Evolutionary conservation across 2,329 filamentous ascomycete genomes (phyloP).

Genomic region (Colletotrichum aenigma): DNA sequence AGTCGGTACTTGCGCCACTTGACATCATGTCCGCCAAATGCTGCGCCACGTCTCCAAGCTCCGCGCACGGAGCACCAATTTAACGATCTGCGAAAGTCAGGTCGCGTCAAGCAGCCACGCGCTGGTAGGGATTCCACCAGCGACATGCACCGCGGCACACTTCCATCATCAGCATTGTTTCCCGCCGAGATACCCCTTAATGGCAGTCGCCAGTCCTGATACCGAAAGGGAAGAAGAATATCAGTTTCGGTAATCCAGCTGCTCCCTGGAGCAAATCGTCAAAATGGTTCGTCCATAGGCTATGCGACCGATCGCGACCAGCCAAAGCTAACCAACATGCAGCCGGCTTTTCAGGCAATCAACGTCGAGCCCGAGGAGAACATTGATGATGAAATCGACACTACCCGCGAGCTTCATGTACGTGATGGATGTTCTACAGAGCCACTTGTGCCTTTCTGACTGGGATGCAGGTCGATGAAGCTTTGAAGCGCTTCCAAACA

Average conservation of each 20-base stretch:
- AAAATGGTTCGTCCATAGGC: background rate
- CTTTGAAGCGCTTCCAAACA: constrained; percentile 90
- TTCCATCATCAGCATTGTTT: background rate
- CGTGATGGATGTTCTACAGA: constrained; percentile 10
- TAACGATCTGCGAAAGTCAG: background rate
- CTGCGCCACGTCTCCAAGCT: background rate
- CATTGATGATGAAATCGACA: constrained; percentile 88
- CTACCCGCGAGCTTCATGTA: constrained; percentile 89
- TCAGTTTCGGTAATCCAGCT: background rate
- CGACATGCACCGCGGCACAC: background rate
- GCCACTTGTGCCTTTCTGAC: background rate
- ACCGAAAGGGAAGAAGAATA: background rate
- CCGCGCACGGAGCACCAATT: background rate
- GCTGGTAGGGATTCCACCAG: background rate
- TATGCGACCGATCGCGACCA: background rate
- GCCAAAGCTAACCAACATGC: background rate
- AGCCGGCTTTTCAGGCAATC: constrained; percentile 80
- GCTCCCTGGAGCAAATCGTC: background rate
- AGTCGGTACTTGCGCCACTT: background rate
- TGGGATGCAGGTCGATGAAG: constrained; percentile 79
- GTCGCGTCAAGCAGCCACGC: background rate
- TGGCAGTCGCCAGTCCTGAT: background rate
- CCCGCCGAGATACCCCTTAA: background rate
- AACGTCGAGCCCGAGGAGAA: constrained; percentile 95
- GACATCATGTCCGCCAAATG: background rate